Evolutionary conservation across 2,329 filamentous ascomycete species (phyloP).

Genomic region (Botrytis pseudocinerea): DNA sequence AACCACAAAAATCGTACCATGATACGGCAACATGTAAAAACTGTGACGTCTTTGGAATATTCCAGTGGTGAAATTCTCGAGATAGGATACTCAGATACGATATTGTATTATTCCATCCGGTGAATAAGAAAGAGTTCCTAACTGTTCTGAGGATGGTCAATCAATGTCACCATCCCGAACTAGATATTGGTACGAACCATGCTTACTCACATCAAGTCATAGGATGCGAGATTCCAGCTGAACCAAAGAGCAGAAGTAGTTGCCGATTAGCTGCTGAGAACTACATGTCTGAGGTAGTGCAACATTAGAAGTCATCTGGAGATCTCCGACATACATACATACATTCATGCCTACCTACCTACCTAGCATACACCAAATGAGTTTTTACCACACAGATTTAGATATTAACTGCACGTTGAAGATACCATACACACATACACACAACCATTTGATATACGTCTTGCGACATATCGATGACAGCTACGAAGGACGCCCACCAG

Average conservation of each 20-base stretch:
- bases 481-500: neutral
- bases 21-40: neutral
- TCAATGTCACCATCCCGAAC: neutral
- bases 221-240: conserved; percentile 4
- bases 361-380: neutral
- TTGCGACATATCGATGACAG: neutral
- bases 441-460: neutral
- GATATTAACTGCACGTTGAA: conserved; percentile 1
- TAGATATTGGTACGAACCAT: neutral
- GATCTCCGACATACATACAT: neutral
- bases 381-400: neutral
- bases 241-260: neutral
- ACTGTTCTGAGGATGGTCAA: neutral
- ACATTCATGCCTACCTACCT: no score
- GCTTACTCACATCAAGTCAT: neutral
- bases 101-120: neutral
- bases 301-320: neutral
- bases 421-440: neutral
- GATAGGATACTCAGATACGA: neutral
- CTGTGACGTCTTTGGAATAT: conserved; percentile 1
- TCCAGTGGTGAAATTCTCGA: neutral
- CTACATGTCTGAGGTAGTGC: neutral
- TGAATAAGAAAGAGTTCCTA: neutral
- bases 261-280: neutral
- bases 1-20: neutral